phyloP scores from a whole-genome alignment of 1,284 basidiomycete species.

The Pseudozyma pruni region DNA sequence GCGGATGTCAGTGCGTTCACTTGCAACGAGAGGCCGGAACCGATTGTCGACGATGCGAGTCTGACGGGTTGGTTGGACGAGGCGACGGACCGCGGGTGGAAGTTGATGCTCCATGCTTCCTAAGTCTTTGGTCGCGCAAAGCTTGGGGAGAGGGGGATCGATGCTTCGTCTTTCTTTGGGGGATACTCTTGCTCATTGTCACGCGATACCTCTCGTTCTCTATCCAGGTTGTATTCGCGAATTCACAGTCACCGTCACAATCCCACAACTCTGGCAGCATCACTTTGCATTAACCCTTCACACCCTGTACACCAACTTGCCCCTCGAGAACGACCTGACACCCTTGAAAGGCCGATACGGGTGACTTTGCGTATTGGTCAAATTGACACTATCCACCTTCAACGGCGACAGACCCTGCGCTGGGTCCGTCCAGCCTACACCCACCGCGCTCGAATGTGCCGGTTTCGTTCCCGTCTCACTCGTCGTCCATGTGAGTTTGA shows the following conservation, averaged over 20 bases:
- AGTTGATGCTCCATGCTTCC: slow-evolving; percentile 83
- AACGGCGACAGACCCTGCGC: slow-evolving; percentile 81
- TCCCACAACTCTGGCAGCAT: too few relatives aligned
- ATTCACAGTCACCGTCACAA: too few relatives aligned
- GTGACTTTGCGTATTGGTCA: slow-evolving; percentile 71
- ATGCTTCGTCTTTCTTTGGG: slow-evolving; percentile 71
- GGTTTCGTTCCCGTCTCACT: slow-evolving; percentile 57
- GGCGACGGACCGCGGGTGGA: slow-evolving; percentile 77
- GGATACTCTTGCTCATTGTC: background rate
- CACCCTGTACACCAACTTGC: slow-evolving; percentile 58
- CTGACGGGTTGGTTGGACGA: slow-evolving; percentile 78
- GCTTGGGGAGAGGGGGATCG: too few relatives aligned
- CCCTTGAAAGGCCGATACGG: slow-evolving; percentile 76
- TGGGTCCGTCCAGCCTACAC: slow-evolving; percentile 78
- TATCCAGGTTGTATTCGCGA: slow-evolving; percentile 8
- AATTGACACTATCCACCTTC: slow-evolving; percentile 83
- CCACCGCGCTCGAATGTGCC: slow-evolving; percentile 77
- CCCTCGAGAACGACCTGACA: slow-evolving; percentile 66
- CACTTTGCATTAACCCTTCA: slow-evolving; percentile 4
- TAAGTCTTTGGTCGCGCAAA: slow-evolving; percentile 8
- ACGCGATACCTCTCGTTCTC: slow-evolving; percentile 7
- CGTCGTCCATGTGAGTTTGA: slow-evolving; percentile 48
- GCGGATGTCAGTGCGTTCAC: slow-evolving; percentile 74
- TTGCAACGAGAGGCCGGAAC: slow-evolving; percentile 72
- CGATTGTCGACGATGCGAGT: slow-evolving; percentile 77